Evolutionary conservation across 768 basidiomycete species (phyloP).

Genomic region (Leccinum imitatum): DNA sequence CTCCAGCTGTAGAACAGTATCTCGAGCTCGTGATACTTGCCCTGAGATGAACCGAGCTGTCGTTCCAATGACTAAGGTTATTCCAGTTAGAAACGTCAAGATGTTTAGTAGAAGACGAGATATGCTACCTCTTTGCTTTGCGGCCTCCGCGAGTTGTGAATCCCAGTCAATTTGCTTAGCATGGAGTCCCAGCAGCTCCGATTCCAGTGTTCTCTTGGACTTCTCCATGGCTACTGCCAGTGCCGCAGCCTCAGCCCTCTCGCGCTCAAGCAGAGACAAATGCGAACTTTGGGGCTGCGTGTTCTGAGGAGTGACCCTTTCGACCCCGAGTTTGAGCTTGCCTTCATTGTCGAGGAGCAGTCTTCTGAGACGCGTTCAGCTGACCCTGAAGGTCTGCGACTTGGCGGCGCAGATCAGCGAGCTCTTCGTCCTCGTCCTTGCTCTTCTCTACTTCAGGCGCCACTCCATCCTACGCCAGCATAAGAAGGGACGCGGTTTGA

Average conservation of each 20-base stretch:
- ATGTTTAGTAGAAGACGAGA: background rate
- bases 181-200: constrained; percentile 69
- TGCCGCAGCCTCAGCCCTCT: constrained; percentile 46
- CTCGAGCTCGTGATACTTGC: constrained; percentile 87
- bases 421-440: constrained; percentile 69
- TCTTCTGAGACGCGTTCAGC: constrained; percentile 60
- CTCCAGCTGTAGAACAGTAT: constrained; percentile 80
- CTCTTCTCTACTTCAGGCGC: constrained; percentile 73
- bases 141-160: constrained; percentile 56
- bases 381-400: constrained; percentile 63
- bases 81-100: background rate
- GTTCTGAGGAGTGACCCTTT: constrained; percentile 60
- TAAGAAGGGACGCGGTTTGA: constrained; percentile 5
- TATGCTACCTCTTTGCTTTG: constrained; percentile 70
- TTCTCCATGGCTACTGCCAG: constrained; percentile 61
- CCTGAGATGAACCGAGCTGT: constrained; percentile 67
- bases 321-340: constrained; percentile 75
- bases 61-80: constrained; percentile 65
- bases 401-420: constrained; percentile 67
- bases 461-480: constrained; percentile 5
- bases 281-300: constrained; percentile 58
- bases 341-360: constrained; percentile 62
- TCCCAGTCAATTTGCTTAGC: constrained; percentile 69
- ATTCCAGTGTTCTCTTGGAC: constrained; percentile 62
- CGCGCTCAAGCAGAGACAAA: constrained; percentile 60